Evolutionary conservation across 805 yeast genomes (phyloP), one percentile per base, ranked within the genome.

Genomic region (Zygoascus bituminiphila): DNA sequence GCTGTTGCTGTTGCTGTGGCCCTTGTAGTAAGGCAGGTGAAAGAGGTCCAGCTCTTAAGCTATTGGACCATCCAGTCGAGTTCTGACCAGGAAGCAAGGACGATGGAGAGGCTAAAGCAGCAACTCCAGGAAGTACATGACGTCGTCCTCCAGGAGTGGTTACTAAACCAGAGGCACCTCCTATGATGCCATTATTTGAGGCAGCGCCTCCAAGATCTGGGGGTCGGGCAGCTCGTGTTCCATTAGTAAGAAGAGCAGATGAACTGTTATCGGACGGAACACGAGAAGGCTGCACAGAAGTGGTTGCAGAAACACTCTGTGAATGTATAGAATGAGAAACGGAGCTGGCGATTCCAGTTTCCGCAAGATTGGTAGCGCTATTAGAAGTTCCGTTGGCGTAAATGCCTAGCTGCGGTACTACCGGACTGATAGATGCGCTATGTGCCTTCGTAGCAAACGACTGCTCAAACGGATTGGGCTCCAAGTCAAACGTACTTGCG

Each of bases 381-480:
- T 19, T 23, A 12, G 31, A 21, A 6, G 19, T 10, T 36, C 41
- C 42, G 23, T 23, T 21, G 2, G 31, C 36, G 20, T 17, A 19
- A 8, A 20, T 20, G n/a, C 33, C 33, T 12, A 29, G 33, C 15
- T 29, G 33, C 4, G 33, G 33, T 4, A 15, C 33, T 29, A 29
- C 33, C 33, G 33, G 33, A 15, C 33, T 29, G 10, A 29, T 29
- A 3, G 33, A 26, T 20, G 47, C 26, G 21, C 33, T 40, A 25
- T 49, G 49, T 5, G 50, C 48, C 41, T 78, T 80, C 2, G 79
- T 68, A n/a, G 93, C 96, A 69, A 91, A 91, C 45, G 95, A 85
- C 64, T 84, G 85, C 65, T 91, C 98, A 62, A 91, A 91, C 4
- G 97, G 97, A 60, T 91, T 91, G 8, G 93, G 96, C 64, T 93